These are phyloP conservation scores for Chlamydomonas reinhardtii DNA, from an alignment of 163 green algal genomes.

Conservation along the genomic window DNA sequence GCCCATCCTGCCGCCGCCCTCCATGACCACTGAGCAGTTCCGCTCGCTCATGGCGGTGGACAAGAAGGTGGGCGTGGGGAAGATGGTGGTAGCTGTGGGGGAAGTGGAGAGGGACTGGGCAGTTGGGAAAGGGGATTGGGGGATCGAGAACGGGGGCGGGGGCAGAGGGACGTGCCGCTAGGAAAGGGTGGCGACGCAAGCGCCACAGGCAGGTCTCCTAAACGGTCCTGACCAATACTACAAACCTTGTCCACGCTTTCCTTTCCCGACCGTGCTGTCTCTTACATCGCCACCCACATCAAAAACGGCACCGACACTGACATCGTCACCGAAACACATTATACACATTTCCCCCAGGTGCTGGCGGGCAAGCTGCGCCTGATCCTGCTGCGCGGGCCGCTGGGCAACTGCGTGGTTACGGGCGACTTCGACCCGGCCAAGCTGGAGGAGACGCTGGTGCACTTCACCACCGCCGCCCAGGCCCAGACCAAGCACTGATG, in stretches of 20 bases:
- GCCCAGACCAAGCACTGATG: background rate
- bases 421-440: constrained; percentile 88
- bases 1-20: constrained; percentile 76
- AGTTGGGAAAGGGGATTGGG: too few relatives aligned
- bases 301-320: too few relatives aligned
- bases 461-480: constrained; percentile 62
- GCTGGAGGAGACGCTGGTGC: constrained; percentile 88
- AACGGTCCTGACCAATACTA: too few relatives aligned
- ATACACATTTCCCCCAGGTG: constrained; percentile 71
- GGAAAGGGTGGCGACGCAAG: too few relatives aligned
- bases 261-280: too few relatives aligned
- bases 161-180: too few relatives aligned
- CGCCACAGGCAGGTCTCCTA: too few relatives aligned
- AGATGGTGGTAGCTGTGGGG: constrained; percentile 54
- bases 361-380: constrained; percentile 90
- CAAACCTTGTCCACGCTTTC: too few relatives aligned
- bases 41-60: constrained; percentile 96
- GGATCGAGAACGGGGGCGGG: too few relatives aligned
- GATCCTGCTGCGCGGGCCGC: constrained; percentile 93
- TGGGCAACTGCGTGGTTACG: constrained; percentile 96
- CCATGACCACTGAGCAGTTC: constrained; percentile 93
- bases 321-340: too few relatives aligned
- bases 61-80: constrained; percentile 91
- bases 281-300: too few relatives aligned
- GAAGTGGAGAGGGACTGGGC: too few relatives aligned